These are phyloP conservation scores for Aureobasidium sp. DNA, from an alignment of 2,329 filamentous ascomycete species.

Conservation along the genomic window DNA sequence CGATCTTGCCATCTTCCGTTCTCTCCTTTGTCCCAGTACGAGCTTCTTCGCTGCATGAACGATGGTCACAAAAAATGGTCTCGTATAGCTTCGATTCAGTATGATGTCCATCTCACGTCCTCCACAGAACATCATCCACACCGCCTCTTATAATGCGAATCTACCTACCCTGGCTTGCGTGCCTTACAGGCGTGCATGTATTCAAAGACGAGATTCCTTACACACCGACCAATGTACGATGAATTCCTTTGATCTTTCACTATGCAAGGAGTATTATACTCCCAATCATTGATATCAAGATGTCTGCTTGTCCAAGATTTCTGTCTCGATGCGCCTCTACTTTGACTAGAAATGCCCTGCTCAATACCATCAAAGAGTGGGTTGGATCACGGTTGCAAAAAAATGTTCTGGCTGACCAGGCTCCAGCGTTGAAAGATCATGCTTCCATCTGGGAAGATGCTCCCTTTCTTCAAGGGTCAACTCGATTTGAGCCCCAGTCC, in stretches of 20 bases:
- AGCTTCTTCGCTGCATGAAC: background rate
- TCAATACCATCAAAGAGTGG: background rate
- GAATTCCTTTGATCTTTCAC: background rate
- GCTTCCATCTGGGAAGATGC: conserved; percentile 55
- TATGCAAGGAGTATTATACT: background rate
- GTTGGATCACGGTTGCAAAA: background rate
- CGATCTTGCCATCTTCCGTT: background rate
- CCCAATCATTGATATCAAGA: background rate
- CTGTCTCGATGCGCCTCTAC: background rate
- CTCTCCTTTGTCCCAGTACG: background rate
- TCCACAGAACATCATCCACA: background rate
- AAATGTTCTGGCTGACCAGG: background rate
- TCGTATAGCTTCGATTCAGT: background rate
- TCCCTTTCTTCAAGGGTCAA: conserved; percentile 60
- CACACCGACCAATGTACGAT: conserved; percentile 7
- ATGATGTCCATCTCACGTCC: background rate
- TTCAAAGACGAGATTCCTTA: conserved; percentile 1
- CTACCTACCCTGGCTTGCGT: background rate
- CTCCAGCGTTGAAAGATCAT: conserved; percentile 3
- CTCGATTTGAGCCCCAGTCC: conserved; percentile 58
- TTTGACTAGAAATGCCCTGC: background rate
- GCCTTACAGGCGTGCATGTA: background rate
- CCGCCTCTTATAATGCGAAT: background rate
- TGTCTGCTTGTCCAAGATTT: background rate
- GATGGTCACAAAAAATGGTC: background rate